phyloP scores from a whole-genome alignment of 768 basidiomycete species.

The Panus rudis region DNA sequence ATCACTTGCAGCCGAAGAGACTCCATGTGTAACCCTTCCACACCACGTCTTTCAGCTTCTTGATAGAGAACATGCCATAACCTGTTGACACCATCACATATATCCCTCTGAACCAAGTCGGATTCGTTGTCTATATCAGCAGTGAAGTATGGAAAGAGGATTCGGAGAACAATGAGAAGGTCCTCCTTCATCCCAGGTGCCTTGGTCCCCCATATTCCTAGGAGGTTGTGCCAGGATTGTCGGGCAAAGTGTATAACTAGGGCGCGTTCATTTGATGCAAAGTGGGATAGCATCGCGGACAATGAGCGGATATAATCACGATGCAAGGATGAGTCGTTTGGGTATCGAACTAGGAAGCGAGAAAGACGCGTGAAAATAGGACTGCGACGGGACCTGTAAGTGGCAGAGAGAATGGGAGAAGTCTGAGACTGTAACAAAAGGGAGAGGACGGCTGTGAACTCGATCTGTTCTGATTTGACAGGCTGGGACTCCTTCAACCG shows the following conservation, averaged over 20 bases:
- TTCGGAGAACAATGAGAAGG: constrained; percentile 64
- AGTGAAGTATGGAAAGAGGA: constrained; percentile 56
- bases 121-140: constrained; percentile 1
- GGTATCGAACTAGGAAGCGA: constrained; percentile 60
- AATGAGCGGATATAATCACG: constrained; percentile 66
- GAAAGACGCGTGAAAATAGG: constrained; percentile 53
- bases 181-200: constrained; percentile 72
- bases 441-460: constrained; percentile 60
- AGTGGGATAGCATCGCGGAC: constrained; percentile 60
- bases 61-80: constrained; percentile 52
- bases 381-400: constrained; percentile 34
- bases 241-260: constrained; percentile 56
- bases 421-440: constrained; percentile 51
- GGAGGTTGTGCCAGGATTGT: constrained; percentile 54
- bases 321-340: constrained; percentile 72
- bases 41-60: constrained; percentile 57
- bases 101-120: constrained; percentile 12
- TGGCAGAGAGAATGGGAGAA: constrained; percentile 47
- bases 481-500: constrained; percentile 17
- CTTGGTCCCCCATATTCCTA: constrained; percentile 75
- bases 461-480: constrained; percentile 56
- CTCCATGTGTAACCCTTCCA: constrained; percentile 60
- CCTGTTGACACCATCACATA: constrained; percentile 41
- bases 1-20: constrained; percentile 50
- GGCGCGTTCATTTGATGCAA: constrained; percentile 68